These are phyloP conservation scores for Colletotrichum cuscutae DNA, from an alignment of 2,329 filamentous ascomycete genomes.

Conservation along the genomic window DNA sequence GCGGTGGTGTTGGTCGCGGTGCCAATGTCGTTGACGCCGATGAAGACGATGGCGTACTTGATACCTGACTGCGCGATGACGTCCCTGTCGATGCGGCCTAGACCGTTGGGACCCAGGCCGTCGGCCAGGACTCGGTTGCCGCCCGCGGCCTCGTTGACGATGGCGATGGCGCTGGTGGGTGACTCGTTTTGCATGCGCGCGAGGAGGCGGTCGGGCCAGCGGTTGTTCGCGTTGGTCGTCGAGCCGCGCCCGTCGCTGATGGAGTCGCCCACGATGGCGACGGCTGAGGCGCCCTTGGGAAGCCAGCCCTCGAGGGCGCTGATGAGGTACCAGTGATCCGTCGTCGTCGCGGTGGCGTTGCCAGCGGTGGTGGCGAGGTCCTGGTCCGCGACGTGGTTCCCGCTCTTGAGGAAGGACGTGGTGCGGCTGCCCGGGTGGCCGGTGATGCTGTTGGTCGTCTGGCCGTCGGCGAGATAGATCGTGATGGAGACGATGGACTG, in stretches of 20 bases:
- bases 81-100: constrained; percentile 68
- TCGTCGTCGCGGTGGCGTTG: constrained; percentile 30
- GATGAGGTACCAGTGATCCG: constrained; percentile 68
- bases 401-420: constrained; percentile 63
- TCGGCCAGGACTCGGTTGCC: constrained; percentile 71
- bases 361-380: constrained; percentile 47
- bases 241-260: constrained; percentile 73
- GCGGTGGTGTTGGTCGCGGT: constrained; percentile 52
- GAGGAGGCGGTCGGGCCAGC: constrained; percentile 56
- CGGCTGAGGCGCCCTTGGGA: constrained; percentile 48
- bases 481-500: constrained; percentile 63
- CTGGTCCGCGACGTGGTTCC: constrained; percentile 57
- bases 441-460: constrained; percentile 64
- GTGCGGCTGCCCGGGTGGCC: constrained; percentile 71
- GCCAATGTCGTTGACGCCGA: constrained; percentile 74
- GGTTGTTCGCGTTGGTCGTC: constrained; percentile 67
- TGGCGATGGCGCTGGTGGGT: constrained; percentile 52
- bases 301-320: constrained; percentile 66
- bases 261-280: constrained; percentile 72
- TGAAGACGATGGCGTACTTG: constrained; percentile 67
- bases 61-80: constrained; percentile 66
- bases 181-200: constrained; percentile 52
- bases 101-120: constrained; percentile 67
- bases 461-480: constrained; percentile 67
- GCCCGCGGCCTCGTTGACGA: constrained; percentile 71